These are phyloP conservation scores for Colletotrichum sp. DNA, from an alignment of 2,329 filamentous ascomycete species.

Conservation along the genomic window DNA sequence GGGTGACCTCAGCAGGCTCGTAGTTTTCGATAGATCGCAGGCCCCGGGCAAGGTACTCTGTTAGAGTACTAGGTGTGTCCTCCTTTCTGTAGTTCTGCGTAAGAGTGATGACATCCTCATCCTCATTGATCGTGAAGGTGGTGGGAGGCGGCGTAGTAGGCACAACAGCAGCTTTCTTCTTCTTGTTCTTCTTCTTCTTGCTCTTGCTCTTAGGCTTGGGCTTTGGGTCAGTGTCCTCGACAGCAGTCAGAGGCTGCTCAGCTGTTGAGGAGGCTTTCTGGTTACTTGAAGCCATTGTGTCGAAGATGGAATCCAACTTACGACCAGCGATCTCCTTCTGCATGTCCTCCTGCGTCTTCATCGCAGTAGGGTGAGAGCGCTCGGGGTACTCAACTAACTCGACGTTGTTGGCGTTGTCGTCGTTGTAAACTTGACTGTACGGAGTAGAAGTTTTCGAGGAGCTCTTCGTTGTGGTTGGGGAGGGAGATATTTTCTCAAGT, in stretches of 20 bases:
- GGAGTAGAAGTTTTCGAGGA: neutral
- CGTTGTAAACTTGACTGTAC: neutral
- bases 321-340: neutral
- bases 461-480: neutral
- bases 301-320: neutral
- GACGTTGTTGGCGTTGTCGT: neutral
- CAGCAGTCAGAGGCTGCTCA: neutral
- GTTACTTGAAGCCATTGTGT: neutral
- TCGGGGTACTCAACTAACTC: neutral
- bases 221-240: neutral
- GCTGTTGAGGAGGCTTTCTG: neutral
- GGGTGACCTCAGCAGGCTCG: neutral
- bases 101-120: neutral
- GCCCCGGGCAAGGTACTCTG: neutral
- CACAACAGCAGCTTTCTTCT: conserved; percentile 20
- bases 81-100: neutral
- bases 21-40: neutral
- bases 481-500: neutral
- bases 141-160: neutral
- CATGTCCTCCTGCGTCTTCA: neutral
- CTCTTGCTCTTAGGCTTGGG: conserved; percentile 17
- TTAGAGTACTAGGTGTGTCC: neutral
- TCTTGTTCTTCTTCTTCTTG: conserved; percentile 33
- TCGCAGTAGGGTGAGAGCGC: neutral
- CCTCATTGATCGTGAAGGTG: neutral